Conservation (phyloP, 768 basidiomycete genomes). For the Kwoniella newhampshirensis region DNA sequence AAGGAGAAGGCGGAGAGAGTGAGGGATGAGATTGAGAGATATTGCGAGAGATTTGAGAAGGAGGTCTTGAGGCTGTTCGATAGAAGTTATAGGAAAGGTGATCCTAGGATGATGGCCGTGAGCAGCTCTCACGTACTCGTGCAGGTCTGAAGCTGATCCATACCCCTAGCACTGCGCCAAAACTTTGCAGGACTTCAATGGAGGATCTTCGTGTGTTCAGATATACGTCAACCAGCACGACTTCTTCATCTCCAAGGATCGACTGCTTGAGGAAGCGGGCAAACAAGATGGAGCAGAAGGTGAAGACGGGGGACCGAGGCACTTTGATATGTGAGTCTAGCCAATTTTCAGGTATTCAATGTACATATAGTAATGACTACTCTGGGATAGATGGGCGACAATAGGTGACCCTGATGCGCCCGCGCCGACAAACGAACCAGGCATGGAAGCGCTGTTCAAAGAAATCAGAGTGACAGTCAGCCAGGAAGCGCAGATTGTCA, state of each 20-base stretch:
- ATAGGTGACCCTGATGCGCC: constrained; percentile 75
- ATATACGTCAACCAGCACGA: constrained; percentile 99
- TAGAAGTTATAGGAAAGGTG: constrained; percentile 89
- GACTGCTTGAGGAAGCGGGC: constrained; percentile 61
- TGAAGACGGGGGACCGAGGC: constrained; percentile 16
- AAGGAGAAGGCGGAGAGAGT: constrained; percentile 70
- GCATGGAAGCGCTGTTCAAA: constrained; percentile 72
- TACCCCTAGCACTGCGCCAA: constrained; percentile 84
- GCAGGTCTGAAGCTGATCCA: not conserved
- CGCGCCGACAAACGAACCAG: constrained; percentile 75
- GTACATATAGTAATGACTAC: not conserved
- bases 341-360: not conserved
- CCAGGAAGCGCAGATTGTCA: constrained; percentile 95
- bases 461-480: constrained; percentile 90
- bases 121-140: constrained; percentile 50
- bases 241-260: constrained; percentile 87
- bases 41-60: constrained; percentile 98
- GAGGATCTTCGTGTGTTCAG: constrained; percentile 92
- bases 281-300: constrained; percentile 57
- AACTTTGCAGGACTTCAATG: constrained; percentile 95
- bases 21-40: constrained; percentile 87
- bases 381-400: constrained; percentile 70
- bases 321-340: constrained; percentile 28
- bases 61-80: constrained; percentile 97
- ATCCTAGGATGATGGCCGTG: constrained; percentile 98